These are phyloP conservation scores for Tulasnella sp. DNA, from an alignment of 768 basidiomycete species.

Conservation along the genomic window DNA sequence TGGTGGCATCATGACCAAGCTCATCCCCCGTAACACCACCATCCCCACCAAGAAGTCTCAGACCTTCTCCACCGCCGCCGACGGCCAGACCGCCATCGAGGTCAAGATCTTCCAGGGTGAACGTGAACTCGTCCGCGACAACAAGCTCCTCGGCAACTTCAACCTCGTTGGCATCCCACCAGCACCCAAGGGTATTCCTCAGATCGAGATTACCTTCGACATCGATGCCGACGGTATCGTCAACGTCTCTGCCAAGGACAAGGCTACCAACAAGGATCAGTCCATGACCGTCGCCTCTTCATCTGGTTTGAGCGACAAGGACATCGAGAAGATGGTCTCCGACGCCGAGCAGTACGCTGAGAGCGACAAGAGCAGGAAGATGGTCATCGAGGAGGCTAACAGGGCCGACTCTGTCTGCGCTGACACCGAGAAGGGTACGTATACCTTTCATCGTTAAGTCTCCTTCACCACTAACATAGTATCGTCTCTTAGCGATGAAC, in stretches of 20 bases:
- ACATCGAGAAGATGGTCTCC: slow-evolving; percentile 94
- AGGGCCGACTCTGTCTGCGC: slow-evolving; percentile 90
- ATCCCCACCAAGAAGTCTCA: slow-evolving; percentile 99
- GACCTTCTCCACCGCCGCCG: slow-evolving; percentile 97
- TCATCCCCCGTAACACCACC: slow-evolving; percentile 97
- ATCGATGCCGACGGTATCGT: slow-evolving; percentile 99
- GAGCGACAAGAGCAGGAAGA: slow-evolving; percentile 80
- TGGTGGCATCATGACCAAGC: slow-evolving; percentile 90
- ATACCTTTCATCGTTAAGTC: not conserved
- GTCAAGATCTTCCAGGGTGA: slow-evolving; percentile 99
- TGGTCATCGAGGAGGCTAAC: slow-evolving; percentile 93
- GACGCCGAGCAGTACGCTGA: slow-evolving; percentile 95
- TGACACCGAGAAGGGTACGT: slow-evolving; percentile 91
- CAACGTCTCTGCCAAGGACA: slow-evolving; percentile 87
- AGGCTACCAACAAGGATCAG: slow-evolving; percentile 81
- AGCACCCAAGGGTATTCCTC: slow-evolving; percentile 75
- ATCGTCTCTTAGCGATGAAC: slow-evolving; percentile 61
- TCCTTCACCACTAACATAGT: slow-evolving; percentile 26
- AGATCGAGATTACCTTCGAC: slow-evolving; percentile 89
- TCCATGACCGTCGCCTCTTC: slow-evolving; percentile 98
- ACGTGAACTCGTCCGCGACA: slow-evolving; percentile 96
- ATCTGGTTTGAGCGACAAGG: slow-evolving; percentile 91
- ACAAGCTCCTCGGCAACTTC: slow-evolving; percentile 99
- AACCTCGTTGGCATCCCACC: slow-evolving; percentile 97
- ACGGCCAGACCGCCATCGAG: slow-evolving; percentile 98